Conservation (phyloP, 208 protist species). For the Angomonas desouzai region DNA sequence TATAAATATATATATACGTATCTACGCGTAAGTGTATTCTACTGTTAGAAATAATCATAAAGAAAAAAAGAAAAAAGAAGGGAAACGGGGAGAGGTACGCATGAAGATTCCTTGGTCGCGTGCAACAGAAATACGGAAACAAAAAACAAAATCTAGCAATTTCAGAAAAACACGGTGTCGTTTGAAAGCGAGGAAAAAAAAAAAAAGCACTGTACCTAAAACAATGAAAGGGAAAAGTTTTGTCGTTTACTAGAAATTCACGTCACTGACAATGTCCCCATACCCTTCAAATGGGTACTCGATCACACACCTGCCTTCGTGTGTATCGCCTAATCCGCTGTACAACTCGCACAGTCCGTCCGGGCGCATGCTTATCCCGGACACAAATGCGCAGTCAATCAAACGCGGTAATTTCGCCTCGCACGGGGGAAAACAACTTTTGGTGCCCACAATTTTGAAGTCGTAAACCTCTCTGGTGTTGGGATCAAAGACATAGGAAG, state of each 20-base stretch:
- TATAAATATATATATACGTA: too few species aligned
- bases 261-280: conserved; percentile 33
- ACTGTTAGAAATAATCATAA: neutral
- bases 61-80: conserved; percentile 4
- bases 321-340: conserved; percentile 58
- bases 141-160: too few species aligned
- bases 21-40: neutral
- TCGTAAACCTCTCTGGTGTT: conserved; percentile 29
- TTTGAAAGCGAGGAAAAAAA: conserved; percentile 15
- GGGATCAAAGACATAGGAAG: conserved; percentile 56
- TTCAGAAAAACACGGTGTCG: too few species aligned
- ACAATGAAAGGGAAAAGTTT: conserved; percentile 8
- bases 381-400: conserved; percentile 50
- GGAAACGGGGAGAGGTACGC: too few species aligned
- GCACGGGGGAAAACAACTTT: conserved; percentile 50
- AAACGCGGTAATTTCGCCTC: conserved; percentile 38
- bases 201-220: conserved; percentile 6
- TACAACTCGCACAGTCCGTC: conserved; percentile 69
- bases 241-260: conserved; percentile 28
- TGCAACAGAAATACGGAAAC: too few species aligned
- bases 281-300: conserved; percentile 61
- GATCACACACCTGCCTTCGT: conserved; percentile 32
- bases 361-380: conserved; percentile 42
- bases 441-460: conserved; percentile 49
- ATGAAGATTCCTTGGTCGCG: too few species aligned